Conservation (phyloP, 164 flowering plant species). For the Nymphaea colorata region DNA sequence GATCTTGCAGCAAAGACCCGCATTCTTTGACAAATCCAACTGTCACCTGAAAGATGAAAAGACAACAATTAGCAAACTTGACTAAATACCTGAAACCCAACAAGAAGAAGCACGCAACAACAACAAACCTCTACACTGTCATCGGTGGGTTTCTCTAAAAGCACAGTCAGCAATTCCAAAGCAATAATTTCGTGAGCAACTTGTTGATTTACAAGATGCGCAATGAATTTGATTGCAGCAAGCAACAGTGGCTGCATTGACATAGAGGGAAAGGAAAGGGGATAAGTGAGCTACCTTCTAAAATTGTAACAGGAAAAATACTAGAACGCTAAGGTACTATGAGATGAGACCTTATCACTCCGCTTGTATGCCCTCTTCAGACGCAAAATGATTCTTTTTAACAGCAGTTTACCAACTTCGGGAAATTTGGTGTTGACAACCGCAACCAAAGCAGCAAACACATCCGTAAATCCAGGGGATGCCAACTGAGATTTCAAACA, state of each 20-base stretch:
- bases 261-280: background rate
- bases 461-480: slow-evolving; percentile 87
- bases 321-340: background rate
- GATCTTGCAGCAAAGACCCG: slow-evolving; percentile 85
- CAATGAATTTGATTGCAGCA: slow-evolving; percentile 86
- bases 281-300: background rate
- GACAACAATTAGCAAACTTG: background rate
- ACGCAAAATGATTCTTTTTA: slow-evolving; percentile 80
- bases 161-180: slow-evolving; percentile 66
- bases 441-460: slow-evolving; percentile 86
- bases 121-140: slow-evolving; percentile 68
- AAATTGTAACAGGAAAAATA: background rate
- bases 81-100: background rate
- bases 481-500: slow-evolving; percentile 99
- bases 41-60: slow-evolving; percentile 32
- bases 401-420: slow-evolving; percentile 73
- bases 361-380: slow-evolving; percentile 91
- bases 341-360: slow-evolving; percentile 67
- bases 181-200: slow-evolving; percentile 91
- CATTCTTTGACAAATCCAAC: slow-evolving; percentile 94
- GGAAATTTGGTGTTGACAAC: slow-evolving; percentile 93
- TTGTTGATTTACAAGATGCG: slow-evolving; percentile 94
- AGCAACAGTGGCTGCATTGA: slow-evolving; percentile 60
- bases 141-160: slow-evolving; percentile 80
- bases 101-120: background rate